Evolutionary conservation across 139 green algal genomes (phyloP).

Genomic region (Diplosphaera chodatii): DNA sequence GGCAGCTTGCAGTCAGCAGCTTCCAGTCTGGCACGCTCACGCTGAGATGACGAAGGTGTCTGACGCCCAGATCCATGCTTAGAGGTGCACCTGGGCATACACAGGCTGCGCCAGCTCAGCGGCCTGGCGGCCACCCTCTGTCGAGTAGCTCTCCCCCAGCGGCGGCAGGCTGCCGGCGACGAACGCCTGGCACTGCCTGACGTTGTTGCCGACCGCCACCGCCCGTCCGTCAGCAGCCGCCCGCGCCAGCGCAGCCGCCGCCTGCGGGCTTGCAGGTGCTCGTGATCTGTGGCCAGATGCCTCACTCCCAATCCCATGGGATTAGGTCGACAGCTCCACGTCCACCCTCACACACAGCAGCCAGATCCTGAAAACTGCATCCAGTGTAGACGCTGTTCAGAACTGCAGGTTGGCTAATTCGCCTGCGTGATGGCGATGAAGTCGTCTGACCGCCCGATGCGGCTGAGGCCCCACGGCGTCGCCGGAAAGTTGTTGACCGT

Average conservation of each 20-base stretch:
- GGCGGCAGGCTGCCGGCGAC: constrained; percentile 23
- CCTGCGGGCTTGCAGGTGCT: too few relatives aligned
- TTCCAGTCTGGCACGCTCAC: not conserved
- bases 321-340: too few relatives aligned
- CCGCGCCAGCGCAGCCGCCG: not conserved
- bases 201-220: not conserved
- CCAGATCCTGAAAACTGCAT: too few relatives aligned
- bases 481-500: constrained; percentile 55
- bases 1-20: not conserved
- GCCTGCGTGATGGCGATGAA: not conserved
- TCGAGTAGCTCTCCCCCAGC: constrained; percentile 24
- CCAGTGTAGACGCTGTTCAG: too few relatives aligned
- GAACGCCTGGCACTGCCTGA: too few relatives aligned
- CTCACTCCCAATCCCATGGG: too few relatives aligned
- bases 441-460: not conserved
- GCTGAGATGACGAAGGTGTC: too few relatives aligned
- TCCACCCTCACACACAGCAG: too few relatives aligned
- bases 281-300: too few relatives aligned
- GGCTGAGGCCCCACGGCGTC: constrained; percentile 31
- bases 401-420: too few relatives aligned
- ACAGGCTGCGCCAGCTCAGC: not conserved
- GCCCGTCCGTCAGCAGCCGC: not conserved
- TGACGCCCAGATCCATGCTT: too few relatives aligned
- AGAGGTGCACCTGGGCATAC: not conserved
- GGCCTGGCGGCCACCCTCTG: not conserved